Conservation (phyloP, 148 eudicot species). For the Cornus florida region DNA sequence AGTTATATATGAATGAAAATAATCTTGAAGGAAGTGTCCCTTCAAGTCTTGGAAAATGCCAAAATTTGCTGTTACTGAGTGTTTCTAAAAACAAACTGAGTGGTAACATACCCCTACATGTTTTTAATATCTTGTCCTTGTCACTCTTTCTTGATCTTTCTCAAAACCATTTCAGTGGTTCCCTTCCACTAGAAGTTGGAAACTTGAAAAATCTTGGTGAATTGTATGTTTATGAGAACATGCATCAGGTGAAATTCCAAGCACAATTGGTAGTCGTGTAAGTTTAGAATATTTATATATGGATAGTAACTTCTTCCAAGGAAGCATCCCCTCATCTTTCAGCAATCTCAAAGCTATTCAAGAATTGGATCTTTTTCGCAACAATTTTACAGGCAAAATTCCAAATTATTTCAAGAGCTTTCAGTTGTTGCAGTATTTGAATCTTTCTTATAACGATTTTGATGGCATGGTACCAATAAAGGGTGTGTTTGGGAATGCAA, state of each 20-base stretch:
- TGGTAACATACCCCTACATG: neutral
- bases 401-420: neutral
- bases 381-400: neutral
- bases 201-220: neutral
- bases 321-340: constrained; percentile 1
- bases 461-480: neutral
- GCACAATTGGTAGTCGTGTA: neutral
- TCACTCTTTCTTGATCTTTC: neutral
- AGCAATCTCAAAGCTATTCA: constrained; percentile 3
- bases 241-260: constrained; percentile 1
- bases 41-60: constrained; percentile 30
- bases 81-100: neutral
- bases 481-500: neutral
- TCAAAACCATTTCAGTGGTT: too few species aligned
- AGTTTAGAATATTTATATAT: neutral
- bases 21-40: constrained; percentile 17
- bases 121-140: neutral
- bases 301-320: neutral
- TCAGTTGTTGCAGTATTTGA: neutral
- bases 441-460: neutral
- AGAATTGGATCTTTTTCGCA: neutral
- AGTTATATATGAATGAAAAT: constrained; percentile 3
- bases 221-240: neutral
- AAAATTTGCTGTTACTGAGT: constrained; percentile 4
- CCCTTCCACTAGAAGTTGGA: neutral